Conservation (phyloP, 441 rosid species). For the Pelargonium myrrhifolium region DNA sequence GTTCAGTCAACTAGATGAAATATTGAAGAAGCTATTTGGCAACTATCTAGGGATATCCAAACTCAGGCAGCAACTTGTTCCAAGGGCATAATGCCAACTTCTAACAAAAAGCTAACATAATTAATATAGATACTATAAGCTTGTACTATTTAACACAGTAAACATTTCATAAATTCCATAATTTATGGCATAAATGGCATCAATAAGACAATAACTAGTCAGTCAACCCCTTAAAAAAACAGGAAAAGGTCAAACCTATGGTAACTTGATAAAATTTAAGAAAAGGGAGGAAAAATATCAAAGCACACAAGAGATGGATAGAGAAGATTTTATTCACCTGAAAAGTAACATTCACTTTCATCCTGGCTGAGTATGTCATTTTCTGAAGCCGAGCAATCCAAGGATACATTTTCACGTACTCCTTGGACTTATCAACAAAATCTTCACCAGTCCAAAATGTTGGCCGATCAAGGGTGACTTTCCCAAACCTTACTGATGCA, state of each 20-base stretch:
- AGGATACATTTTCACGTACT: conserved; percentile 44
- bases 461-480: conserved; percentile 56
- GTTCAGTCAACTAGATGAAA: too few relatives aligned
- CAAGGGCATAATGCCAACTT: background rate
- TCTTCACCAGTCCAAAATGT: conserved; percentile 38
- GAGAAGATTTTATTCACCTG: conserved; percentile 38
- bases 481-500: conserved; percentile 52
- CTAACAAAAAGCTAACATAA: background rate
- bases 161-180: background rate
- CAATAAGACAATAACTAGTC: background rate
- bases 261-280: background rate
- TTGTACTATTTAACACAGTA: background rate
- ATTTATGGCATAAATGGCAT: background rate
- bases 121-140: background rate
- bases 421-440: conserved; percentile 19
- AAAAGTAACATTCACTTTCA: conserved; percentile 53
- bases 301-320: background rate
- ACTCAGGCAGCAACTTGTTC: background rate
- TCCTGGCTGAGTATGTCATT: conserved; percentile 68
- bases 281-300: background rate
- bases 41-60: background rate
- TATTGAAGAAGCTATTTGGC: too few relatives aligned
- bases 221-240: background rate
- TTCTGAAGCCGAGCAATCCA: conserved; percentile 84
- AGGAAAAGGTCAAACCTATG: background rate